Base-by-base conservation (phyloP, 2,329 filamentous ascomycete species). In the Pseudonectria buxi region DNA sequence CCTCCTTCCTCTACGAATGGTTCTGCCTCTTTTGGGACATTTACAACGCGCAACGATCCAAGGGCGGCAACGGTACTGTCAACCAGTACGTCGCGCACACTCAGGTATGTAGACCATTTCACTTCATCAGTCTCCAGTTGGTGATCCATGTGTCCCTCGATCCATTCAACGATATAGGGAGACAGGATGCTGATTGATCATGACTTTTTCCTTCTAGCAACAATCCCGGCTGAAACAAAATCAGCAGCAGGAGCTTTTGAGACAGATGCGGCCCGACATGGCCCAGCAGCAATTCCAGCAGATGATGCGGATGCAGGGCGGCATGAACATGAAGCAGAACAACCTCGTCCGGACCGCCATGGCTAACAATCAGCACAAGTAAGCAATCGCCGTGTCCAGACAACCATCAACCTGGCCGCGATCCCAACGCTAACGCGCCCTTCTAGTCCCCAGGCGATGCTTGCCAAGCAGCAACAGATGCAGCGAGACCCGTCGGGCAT, bases 21-120 rank as follows among this genome's bases (percentile, higher is more conserved):
- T 98, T 94, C 69, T 86, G 82, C 55, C 75, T 95, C 34, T 98
- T 98, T 62, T 96, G 88, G 88, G 92, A 98, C 54, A 87, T 96
- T 50, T 94, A 85, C 63, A 80, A 80, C 55, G 86, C 87, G 37
- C 85, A 90, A 57, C 83, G 86, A 54, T 76, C 73, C 53, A 81
- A 79, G 59, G 76, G 75, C 36, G 73, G 73, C 37, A 80, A 71
- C 55, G 62, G 67, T 16, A 74, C 75, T 40, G 81, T 86, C 30
- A 74, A 74, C 44, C 79, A 85, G 66, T 95, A 94, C 61, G 77
- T 94, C 39, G 67, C 74, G 40, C 85, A 94, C 55, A 88, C 83
- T 44, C 85, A 94, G 74, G 89, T 94, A 76, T 39, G 55, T 41
- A 18, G 24, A 55, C 67, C 18, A 22, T 22, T 22, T 22, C 18